Evolutionary conservation across 1,139 yeast species (phyloP).

Genomic region (Pichia sp.): DNA sequence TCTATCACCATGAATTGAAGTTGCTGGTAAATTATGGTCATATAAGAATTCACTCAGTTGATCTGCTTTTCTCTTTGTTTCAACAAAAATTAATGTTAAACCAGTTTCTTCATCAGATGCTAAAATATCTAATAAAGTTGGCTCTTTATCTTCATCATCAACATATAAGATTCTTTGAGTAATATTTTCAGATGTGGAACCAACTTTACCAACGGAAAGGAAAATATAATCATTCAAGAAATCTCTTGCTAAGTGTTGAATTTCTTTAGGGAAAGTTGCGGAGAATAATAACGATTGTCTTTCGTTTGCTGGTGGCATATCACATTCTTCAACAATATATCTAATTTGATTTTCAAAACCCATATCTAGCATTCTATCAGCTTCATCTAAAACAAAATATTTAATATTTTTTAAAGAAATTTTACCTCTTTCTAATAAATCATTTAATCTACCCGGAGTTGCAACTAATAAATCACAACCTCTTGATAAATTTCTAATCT

Average conservation of each 20-base stretch:
- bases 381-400: conserved; percentile 94
- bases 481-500: conserved; percentile 81
- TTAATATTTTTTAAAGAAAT: conserved; percentile 85
- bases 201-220: conserved; percentile 96
- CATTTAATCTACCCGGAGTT: conserved; percentile 98
- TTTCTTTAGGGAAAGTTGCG: conserved; percentile 97
- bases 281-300: conserved; percentile 98
- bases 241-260: conserved; percentile 94
- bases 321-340: conserved; percentile 95
- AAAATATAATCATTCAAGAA: conserved; percentile 93
- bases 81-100: conserved; percentile 90
- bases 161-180: conserved; percentile 91
- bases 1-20: conserved; percentile 98
- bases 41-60: conserved; percentile 86
- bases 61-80: conserved; percentile 98
- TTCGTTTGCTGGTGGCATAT: conserved; percentile 85
- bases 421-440: conserved; percentile 89
- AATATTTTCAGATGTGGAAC: conserved; percentile 95
- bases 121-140: conserved; percentile 83
- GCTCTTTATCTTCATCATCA: conserved; percentile 92
- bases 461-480: conserved; percentile 97
- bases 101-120: conserved; percentile 68
- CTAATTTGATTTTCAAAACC: conserved; percentile 99
- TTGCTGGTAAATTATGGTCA: conserved; percentile 88
- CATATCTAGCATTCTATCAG: conserved; percentile 99